phyloP scores from a whole-genome alignment of 345 rosid genomes.

The Ricinus communis region DNA sequence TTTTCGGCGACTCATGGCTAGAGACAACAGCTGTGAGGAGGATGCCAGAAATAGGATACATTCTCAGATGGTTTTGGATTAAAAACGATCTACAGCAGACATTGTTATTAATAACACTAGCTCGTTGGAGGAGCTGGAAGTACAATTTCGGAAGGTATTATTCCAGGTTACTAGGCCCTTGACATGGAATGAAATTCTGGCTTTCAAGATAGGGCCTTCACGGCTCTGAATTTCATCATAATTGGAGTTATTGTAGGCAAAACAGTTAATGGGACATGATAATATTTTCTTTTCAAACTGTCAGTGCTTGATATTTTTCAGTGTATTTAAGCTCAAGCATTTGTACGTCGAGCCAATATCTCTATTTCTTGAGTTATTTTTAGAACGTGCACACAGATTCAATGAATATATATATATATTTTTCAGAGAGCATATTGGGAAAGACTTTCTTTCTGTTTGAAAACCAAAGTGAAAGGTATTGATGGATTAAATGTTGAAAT shows the following conservation, averaged over 20 bases:
- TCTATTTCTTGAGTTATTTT: not conserved
- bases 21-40: conserved; percentile 59
- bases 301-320: not conserved
- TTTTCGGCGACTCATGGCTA: conserved; percentile 70
- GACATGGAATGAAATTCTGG: conserved; percentile 72
- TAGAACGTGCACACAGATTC: not conserved
- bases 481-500: not conserved
- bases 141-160: conserved; percentile 52
- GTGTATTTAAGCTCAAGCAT: conserved; percentile 1
- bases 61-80: conserved; percentile 81
- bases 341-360: conserved; percentile 6
- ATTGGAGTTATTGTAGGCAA: conserved; percentile 42
- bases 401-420: not conserved
- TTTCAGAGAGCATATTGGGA: not conserved
- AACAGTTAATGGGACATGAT: conserved; percentile 23
- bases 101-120: conserved; percentile 75
- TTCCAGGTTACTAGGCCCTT: conserved; percentile 57
- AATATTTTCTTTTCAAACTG: not conserved
- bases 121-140: conserved; percentile 58
- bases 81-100: conserved; percentile 65
- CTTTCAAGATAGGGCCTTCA: conserved; percentile 67
- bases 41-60: conserved; percentile 74
- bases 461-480: not conserved
- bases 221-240: conserved; percentile 43
- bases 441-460: not conserved